Evolutionary conservation across 2,329 filamentous ascomycete genomes (phyloP).

Genomic region (Lizonia empirigonia): DNA sequence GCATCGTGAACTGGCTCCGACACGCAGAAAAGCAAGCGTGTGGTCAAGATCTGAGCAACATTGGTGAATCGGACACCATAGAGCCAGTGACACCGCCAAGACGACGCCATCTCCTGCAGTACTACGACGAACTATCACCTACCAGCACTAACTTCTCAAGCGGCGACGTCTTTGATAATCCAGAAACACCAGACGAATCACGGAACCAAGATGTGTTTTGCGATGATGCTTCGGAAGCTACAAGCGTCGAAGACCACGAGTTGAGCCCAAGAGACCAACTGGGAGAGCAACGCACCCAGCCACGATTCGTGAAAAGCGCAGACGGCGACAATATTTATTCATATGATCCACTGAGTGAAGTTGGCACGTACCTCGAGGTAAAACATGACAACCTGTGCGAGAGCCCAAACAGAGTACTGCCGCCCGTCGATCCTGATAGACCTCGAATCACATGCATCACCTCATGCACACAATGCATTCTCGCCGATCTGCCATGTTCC

Average conservation of each 20-base stretch:
- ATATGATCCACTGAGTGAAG: neutral
- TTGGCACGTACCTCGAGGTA: neutral
- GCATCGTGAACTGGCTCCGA: constrained; percentile 3
- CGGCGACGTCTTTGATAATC: neutral
- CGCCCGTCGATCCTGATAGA: neutral
- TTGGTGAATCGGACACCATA: neutral
- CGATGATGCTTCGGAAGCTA: constrained; percentile 2
- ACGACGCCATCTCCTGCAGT: neutral
- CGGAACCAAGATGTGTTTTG: neutral
- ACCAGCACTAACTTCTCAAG: constrained; percentile 3
- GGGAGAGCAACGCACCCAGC: too few species aligned
- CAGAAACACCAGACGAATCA: neutral
- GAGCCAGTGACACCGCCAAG: neutral
- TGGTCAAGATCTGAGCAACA: neutral
- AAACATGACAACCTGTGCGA: neutral
- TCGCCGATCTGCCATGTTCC: constrained; percentile 35
- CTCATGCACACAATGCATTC: constrained; percentile 41
- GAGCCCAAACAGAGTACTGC: too few species aligned
- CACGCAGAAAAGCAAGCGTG: neutral
- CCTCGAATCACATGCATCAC: constrained; percentile 29
- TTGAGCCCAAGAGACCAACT: too few species aligned
- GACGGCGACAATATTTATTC: too few species aligned
- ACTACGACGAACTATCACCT: neutral
- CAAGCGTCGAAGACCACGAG: neutral
- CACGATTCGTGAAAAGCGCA: too few species aligned